Base-by-base conservation (phyloP, 176 grass and related monocot species). In the Oryza punctata region DNA sequence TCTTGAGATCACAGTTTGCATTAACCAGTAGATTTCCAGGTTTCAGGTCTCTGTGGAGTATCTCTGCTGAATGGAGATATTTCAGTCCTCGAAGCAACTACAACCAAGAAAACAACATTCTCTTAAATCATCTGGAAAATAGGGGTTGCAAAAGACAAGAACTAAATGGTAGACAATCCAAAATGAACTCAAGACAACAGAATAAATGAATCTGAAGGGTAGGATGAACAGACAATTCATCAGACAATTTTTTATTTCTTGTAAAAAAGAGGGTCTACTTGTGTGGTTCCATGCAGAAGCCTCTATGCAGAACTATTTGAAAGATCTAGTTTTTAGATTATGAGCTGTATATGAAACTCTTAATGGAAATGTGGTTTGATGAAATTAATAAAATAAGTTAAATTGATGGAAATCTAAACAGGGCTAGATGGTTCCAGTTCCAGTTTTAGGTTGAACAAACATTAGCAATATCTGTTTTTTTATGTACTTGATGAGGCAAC, bases 41-140 rank as follows among this genome's bases (percentile, higher is more conserved):
- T 81, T 91, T 91, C 57, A 91, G 86, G 68, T 91, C 90, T 88
- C 90, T 88, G 60, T 91, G 90, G 67, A 91, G 90, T 85, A 91
- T 88, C 49, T 85, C 82, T 54, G 90, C 86, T 75, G 88, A 90
- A 90, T 90, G 88, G 74, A 90, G 88, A 69, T 90, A 90, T 69
- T 90, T 87, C 28, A 90, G 78, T 64, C 88, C 88, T 50, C 88
- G 67, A 44, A 90, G 84, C 69, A 90, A 72, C 88, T 86, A 57
- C 68, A 86, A 74, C 47, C 15, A 79, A 69, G 61, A 74, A 68
- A 82, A 61, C 0, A 67, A 43, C 14, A 75, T 0, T n/a, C 14
- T 49, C 5, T 69, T 67, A 73, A 32, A 82, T 82, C 24, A 86
- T 41, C 7, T 78, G 38, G 21, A 24, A 32, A 67, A 54, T 21